phyloP scores from a whole-genome alignment of 345 rosid genomes.

The Reutealis trisperma region DNA sequence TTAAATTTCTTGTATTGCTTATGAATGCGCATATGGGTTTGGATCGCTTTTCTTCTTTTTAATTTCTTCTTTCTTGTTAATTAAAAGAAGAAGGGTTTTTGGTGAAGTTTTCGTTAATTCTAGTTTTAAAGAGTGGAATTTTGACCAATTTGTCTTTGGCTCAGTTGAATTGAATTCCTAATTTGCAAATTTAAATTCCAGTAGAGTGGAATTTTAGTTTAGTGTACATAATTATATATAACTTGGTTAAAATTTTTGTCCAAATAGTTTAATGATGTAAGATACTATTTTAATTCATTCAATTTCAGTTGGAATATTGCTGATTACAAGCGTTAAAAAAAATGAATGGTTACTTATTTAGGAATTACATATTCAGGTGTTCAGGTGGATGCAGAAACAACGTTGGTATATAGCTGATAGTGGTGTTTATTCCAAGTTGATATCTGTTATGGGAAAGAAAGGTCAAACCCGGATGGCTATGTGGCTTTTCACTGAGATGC shows the following conservation, averaged over 20 bases:
- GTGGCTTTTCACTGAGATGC: constrained; percentile 99
- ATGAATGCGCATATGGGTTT: neutral
- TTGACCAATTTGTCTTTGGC: neutral
- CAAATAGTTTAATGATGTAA: neutral
- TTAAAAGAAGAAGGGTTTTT: neutral
- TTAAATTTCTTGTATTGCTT: neutral
- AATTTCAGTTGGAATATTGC: neutral
- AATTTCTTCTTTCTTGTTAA: too few species aligned
- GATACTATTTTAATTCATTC: neutral
- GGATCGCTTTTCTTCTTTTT: neutral
- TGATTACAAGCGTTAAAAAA: neutral
- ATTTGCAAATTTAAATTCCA: too few species aligned
- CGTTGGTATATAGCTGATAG: constrained; percentile 87
- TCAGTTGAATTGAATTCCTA: too few species aligned
- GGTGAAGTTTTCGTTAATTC: neutral
- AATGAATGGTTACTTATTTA: neutral
- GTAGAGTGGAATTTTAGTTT: too few species aligned
- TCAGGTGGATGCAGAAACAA: constrained; percentile 99
- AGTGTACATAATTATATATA: neutral
- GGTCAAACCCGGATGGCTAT: constrained; percentile 93
- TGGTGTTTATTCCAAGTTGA: constrained; percentile 81
- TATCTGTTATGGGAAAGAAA: constrained; percentile 81
- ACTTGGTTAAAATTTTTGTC: neutral
- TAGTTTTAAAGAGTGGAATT: neutral
- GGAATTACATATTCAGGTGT: constrained; percentile 50